Percentiles rank a stretch among this genome's conserved stretches.
These are phyloP conservation scores for Mortierella polycephala DNA, from an alignment of 371 early-diverging fungal species.

Conservation along the genomic window DNA sequence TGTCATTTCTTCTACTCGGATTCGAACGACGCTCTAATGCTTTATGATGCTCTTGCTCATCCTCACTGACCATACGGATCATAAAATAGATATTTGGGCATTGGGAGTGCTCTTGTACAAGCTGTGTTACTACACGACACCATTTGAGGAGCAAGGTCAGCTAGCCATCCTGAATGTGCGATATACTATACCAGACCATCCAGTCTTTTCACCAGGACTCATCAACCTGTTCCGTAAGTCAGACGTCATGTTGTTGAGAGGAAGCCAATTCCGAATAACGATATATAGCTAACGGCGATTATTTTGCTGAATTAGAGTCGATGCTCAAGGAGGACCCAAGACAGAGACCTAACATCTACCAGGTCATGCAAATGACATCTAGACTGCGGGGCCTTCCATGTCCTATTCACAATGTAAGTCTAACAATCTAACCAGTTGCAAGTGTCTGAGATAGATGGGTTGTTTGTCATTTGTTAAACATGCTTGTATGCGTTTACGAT, in stretches of 20 bases:
- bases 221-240: conserved; percentile 70
- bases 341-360: conserved; percentile 81
- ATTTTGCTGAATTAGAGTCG: conserved; percentile 34
- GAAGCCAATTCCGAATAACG: neutral
- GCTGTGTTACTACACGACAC: conserved; percentile 86
- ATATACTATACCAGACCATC: conserved; percentile 80
- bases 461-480: no score
- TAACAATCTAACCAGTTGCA: neutral
- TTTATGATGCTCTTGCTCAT: neutral
- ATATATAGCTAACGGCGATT: neutral
- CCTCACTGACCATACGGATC: neutral
- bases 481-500: conserved; percentile 1
- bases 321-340: conserved; percentile 82
- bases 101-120: conserved; percentile 93
- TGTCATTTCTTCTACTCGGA: neutral
- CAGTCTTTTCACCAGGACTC: conserved; percentile 74
- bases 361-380: conserved; percentile 75
- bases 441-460: neutral
- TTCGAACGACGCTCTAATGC: no score
- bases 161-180: conserved; percentile 89
- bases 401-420: conserved; percentile 67
- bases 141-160: conserved; percentile 90
- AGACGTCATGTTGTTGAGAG: neutral
- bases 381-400: conserved; percentile 74
- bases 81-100: conserved; percentile 66